These are phyloP conservation scores for Gentiana straminea DNA, from an alignment of 257 asterid genomes.

Conservation along the genomic window DNA sequence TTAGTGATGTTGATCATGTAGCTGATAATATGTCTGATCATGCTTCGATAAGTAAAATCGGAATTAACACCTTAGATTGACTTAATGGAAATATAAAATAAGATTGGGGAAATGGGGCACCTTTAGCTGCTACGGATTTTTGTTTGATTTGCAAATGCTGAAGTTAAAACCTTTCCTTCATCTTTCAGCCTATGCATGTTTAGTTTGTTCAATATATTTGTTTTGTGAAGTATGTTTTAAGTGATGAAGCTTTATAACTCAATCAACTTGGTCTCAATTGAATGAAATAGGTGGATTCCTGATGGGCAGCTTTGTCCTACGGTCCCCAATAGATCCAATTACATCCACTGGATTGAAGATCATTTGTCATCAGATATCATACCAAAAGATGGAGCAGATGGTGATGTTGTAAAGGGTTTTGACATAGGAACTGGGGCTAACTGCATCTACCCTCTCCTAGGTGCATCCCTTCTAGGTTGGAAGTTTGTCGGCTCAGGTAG, in stretches of 20 bases:
- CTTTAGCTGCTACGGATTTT: too few species aligned
- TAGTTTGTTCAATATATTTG: not conserved
- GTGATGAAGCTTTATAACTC: not conserved
- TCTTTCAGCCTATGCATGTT: too few species aligned
- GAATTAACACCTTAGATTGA: too few species aligned
- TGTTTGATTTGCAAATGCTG: too few species aligned
- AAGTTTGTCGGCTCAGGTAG: conserved; percentile 84
- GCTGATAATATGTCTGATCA: not conserved
- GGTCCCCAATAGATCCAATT: conserved; percentile 85
- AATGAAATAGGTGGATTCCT: conserved; percentile 81
- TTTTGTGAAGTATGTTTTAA: not conserved
- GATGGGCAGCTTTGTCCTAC: conserved; percentile 99
- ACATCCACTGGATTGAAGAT: conserved; percentile 93
- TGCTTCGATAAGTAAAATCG: too few species aligned
- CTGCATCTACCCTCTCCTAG: conserved; percentile 96
- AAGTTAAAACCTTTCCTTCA: too few species aligned
- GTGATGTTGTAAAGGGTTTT: conserved; percentile 46
- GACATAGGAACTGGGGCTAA: conserved; percentile 98
- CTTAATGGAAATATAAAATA: too few species aligned
- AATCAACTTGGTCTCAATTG: conserved; percentile 3
- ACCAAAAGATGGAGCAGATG: conserved; percentile 17
- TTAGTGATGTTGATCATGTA: not conserved
- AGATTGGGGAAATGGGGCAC: too few species aligned
- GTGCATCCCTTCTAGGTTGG: conserved; percentile 93
- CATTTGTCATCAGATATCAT: conserved; percentile 60